These are phyloP conservation scores for Angomonas ambiguus DNA, from an alignment of 208 protist species.

Conservation along the genomic window DNA sequence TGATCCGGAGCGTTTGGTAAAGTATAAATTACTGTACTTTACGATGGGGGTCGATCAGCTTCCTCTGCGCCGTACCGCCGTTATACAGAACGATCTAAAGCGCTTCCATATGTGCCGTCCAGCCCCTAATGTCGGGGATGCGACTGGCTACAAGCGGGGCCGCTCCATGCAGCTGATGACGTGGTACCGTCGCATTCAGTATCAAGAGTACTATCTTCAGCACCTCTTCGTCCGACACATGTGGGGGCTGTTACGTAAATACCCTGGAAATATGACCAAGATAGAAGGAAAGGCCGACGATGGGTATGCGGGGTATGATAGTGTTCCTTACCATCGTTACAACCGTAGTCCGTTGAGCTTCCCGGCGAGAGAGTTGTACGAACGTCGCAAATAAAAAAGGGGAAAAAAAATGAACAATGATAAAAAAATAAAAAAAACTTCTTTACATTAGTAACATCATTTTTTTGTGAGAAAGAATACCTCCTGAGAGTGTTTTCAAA, in stretches of 20 bases:
- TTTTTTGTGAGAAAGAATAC: no score
- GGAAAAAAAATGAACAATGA: neutral
- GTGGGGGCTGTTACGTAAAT: slow-evolving; percentile 79
- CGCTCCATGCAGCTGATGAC: slow-evolving; percentile 70
- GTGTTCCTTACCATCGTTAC: slow-evolving; percentile 81
- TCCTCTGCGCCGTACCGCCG: slow-evolving; percentile 75
- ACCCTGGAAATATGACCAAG: slow-evolving; percentile 84
- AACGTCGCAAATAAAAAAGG: slow-evolving; percentile 73
- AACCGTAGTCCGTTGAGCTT: slow-evolving; percentile 77
- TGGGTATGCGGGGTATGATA: slow-evolving; percentile 86
- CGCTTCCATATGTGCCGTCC: slow-evolving; percentile 83
- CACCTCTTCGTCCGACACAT: slow-evolving; percentile 86
- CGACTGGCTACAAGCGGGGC: slow-evolving; percentile 82
- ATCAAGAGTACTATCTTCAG: slow-evolving; percentile 89
- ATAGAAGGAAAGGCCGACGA: slow-evolving; percentile 47
- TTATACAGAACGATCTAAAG: slow-evolving; percentile 77
- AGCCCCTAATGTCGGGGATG: slow-evolving; percentile 55
- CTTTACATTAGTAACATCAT: no score
- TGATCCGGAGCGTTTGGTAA: slow-evolving; percentile 82
- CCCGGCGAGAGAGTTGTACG: slow-evolving; percentile 84
- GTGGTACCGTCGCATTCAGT: slow-evolving; percentile 88
- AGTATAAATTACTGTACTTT: slow-evolving; percentile 88
- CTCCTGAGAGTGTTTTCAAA: no score
- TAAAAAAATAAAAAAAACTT: no score
- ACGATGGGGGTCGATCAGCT: slow-evolving; percentile 86